Conservation (phyloP, 345 rosid genomes). For the Pistacia vera region DNA sequence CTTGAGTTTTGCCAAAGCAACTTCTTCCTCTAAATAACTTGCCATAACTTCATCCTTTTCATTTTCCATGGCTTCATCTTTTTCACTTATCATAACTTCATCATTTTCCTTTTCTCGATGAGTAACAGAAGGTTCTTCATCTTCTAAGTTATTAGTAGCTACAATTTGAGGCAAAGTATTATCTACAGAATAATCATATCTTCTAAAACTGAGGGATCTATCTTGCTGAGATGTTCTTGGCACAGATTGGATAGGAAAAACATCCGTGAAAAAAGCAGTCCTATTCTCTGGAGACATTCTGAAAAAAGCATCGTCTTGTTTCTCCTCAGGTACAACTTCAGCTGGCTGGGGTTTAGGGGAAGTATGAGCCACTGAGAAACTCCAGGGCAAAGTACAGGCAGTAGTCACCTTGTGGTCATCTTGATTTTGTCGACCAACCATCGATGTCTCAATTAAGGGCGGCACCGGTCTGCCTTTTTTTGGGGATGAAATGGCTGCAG, state of each 20-base stretch:
- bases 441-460: slow-evolving; percentile 32
- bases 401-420: slow-evolving; percentile 26
- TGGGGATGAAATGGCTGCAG: slow-evolving; percentile 37
- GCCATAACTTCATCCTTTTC: slow-evolving; percentile 37
- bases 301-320: slow-evolving; percentile 30
- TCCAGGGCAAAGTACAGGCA: slow-evolving; percentile 38
- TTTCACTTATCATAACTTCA: slow-evolving; percentile 30
- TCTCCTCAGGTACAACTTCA: slow-evolving; percentile 33
- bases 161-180: slow-evolving; percentile 29
- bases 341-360: slow-evolving; percentile 43
- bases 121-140: slow-evolving; percentile 33
- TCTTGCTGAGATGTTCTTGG: slow-evolving; percentile 41
- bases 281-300: slow-evolving; percentile 36
- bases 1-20: slow-evolving; percentile 78
- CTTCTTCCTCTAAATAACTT: slow-evolving; percentile 53
- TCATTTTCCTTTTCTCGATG: slow-evolving; percentile 40
- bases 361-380: slow-evolving; percentile 33
- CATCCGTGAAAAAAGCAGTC: slow-evolving; percentile 36
- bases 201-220: slow-evolving; percentile 35
- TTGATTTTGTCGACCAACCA: slow-evolving; percentile 35
- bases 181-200: slow-evolving; percentile 15
- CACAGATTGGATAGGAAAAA: slow-evolving; percentile 32
- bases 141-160: slow-evolving; percentile 36
- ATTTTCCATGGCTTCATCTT: slow-evolving; percentile 28
- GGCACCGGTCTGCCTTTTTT: slow-evolving; percentile 34